Percentiles rank a stretch among this genome's conserved stretches.
Evolutionary conservation across 2,329 filamentous ascomycete species (phyloP).

Genomic region (Aspergillus oerlinghausenensis): DNA sequence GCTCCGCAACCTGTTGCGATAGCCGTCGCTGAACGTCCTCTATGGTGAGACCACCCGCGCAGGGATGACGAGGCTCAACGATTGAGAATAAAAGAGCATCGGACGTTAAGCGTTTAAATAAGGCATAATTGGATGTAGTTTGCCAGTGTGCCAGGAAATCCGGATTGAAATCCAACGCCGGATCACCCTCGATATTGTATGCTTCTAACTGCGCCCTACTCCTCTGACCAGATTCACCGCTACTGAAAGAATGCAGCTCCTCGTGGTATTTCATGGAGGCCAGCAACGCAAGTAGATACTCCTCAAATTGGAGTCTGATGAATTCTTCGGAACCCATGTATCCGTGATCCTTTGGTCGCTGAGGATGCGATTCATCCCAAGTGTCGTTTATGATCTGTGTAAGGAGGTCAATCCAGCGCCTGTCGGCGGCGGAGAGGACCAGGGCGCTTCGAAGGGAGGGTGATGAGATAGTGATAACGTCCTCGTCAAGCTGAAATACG

Average conservation of each 20-base stretch:
- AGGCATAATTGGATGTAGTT: constrained; percentile 81
- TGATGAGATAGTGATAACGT: constrained; percentile 77
- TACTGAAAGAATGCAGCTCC: constrained; percentile 51
- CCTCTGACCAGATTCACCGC: constrained; percentile 39
- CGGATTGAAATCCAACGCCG: constrained; percentile 72
- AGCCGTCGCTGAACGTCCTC: constrained; percentile 91
- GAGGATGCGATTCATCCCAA: constrained; percentile 89
- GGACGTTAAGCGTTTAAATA: constrained; percentile 70
- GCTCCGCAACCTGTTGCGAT: constrained; percentile 84
- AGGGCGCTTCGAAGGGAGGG: constrained; percentile 71
- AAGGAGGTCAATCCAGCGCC: constrained; percentile 94
- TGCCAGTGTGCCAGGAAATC: constrained; percentile 89
- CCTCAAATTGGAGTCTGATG: constrained; percentile 93
- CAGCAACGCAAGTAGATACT: constrained; percentile 85
- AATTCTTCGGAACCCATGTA: constrained; percentile 97
- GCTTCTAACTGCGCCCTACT: constrained; percentile 50
- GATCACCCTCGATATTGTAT: constrained; percentile 70
- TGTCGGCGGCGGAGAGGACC: constrained; percentile 75
- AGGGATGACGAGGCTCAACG: constrained; percentile 87
- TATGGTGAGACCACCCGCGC: constrained; percentile 84
- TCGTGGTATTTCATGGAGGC: constrained; percentile 86
- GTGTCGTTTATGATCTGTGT: constrained; percentile 92
- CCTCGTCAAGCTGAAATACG: constrained; percentile 65
- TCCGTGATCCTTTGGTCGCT: constrained; percentile 86
- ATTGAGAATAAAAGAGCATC: constrained; percentile 92